phyloP scores from a whole-genome alignment of 192 early-diverging fungal genomes.

The Pecoramyces ruminantium region DNA sequence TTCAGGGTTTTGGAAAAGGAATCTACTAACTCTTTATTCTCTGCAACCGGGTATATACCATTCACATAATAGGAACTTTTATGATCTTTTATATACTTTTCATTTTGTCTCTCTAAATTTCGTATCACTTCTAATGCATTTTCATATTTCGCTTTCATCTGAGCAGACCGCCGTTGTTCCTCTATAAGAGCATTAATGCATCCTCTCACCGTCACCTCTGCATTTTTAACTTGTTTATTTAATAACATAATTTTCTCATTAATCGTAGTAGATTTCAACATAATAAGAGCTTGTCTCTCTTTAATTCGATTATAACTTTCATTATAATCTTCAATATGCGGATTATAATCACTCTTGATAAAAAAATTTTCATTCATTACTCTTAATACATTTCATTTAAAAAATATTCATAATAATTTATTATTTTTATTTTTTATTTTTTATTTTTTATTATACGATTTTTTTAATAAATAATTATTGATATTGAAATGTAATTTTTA shows the following conservation, averaged over 20 bases:
- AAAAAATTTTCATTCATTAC: not conserved
- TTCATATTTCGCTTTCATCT: not conserved
- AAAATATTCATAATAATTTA: too few species aligned
- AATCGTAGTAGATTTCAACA: not conserved
- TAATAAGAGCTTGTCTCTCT: not conserved
- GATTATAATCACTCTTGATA: not conserved
- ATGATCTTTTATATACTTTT: not conserved
- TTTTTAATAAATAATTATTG: too few species aligned
- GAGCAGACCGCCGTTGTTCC: not conserved
- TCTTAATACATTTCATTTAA: too few species aligned
- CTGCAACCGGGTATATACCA: not conserved
- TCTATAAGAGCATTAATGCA: not conserved
- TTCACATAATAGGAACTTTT: not conserved
- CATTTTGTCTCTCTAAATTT: not conserved
- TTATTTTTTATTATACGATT: not conserved
- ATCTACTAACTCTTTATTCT: not conserved
- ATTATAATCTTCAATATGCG: not conserved
- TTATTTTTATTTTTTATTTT: not conserved
- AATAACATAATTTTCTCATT: not conserved
- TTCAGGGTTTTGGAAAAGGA: not conserved
- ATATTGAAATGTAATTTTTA: too few species aligned
- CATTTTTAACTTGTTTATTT: not conserved
- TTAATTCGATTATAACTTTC: not conserved
- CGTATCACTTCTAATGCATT: not conserved
- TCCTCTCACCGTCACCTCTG: not conserved